phyloP scores from a whole-genome alignment of 768 basidiomycete species.

The Boletellus sp. region DNA sequence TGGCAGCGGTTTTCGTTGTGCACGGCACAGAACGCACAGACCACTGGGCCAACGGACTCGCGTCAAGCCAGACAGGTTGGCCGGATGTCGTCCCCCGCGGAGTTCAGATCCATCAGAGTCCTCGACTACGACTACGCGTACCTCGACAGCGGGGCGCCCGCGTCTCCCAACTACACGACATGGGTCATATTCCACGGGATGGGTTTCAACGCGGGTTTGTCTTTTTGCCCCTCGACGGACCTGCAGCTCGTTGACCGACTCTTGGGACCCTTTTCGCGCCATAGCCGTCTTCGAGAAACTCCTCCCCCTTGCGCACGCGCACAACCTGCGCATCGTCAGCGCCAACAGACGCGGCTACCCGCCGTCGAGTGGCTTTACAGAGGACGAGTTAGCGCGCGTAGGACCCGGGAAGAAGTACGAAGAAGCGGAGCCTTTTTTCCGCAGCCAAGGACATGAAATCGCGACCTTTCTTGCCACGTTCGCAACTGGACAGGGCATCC shows the following conservation, averaged over 20 bases:
- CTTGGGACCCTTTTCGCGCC: background rate
- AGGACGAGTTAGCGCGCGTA: constrained; percentile 8
- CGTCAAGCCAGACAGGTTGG: too few species aligned
- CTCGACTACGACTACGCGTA: constrained; percentile 18
- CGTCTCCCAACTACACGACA: constrained; percentile 17
- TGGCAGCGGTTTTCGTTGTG: too few species aligned
- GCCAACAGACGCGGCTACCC: constrained; percentile 26
- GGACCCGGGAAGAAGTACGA: constrained; percentile 15
- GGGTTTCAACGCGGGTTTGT: constrained; percentile 22
- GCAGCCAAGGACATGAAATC: constrained; percentile 17
- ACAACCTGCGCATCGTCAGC: constrained; percentile 23
- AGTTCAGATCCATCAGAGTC: constrained; percentile 11
- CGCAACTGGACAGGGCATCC: constrained; percentile 15
- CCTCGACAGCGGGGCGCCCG: constrained; percentile 20
- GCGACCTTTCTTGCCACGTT: constrained; percentile 17
- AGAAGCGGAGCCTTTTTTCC: constrained; percentile 13
- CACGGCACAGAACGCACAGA: too few species aligned
- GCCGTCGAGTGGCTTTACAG: constrained; percentile 23
- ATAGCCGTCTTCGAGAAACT: constrained; percentile 16
- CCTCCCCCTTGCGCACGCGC: constrained; percentile 18
- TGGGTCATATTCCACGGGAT: constrained; percentile 21
- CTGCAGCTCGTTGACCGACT: background rate
- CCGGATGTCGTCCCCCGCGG: constrained; percentile 2
- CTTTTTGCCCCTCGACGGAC: background rate
- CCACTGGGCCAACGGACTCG: too few species aligned